Evolutionary conservation across 2,329 filamentous ascomycete genomes (phyloP).

Genomic region (Epichloe coenophiala): DNA sequence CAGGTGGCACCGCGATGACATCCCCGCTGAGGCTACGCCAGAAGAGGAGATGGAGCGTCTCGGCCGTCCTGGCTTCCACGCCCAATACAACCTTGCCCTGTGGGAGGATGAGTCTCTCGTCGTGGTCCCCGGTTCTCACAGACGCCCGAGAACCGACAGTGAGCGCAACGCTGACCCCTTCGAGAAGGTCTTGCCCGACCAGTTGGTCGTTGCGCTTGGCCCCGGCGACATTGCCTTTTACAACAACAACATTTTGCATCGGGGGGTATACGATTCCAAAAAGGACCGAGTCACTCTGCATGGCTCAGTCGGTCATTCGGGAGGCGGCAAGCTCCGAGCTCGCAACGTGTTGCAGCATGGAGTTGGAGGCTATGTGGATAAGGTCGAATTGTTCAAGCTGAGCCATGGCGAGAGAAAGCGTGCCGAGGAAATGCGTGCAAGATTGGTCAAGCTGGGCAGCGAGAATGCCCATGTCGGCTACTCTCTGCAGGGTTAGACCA

Average conservation of each 20-base stretch:
- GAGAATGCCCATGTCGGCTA: slow-evolving; percentile 50
- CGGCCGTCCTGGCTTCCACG: slow-evolving; percentile 50
- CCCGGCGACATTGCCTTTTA: slow-evolving; percentile 73
- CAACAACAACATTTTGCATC: slow-evolving; percentile 76
- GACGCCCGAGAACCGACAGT: slow-evolving; percentile 50
- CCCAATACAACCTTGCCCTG: slow-evolving; percentile 79
- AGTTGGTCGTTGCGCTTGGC: slow-evolving; percentile 51
- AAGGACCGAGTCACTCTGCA: slow-evolving; percentile 59
- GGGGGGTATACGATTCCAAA: slow-evolving; percentile 47
- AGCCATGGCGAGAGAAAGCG: slow-evolving; percentile 28
- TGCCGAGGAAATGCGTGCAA: slow-evolving; percentile 50
- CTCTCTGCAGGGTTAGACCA: slow-evolving; percentile 38
- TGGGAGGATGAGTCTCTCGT: slow-evolving; percentile 62
- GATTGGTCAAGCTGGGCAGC: slow-evolving; percentile 47
- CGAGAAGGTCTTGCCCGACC: slow-evolving; percentile 45
- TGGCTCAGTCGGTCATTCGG: slow-evolving; percentile 52
- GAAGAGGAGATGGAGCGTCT: slow-evolving; percentile 56
- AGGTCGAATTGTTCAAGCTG: slow-evolving; percentile 40
- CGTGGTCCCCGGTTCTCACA: slow-evolving; percentile 66
- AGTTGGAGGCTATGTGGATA: slow-evolving; percentile 50
- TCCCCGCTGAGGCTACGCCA: slow-evolving; percentile 48
- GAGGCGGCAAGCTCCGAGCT: slow-evolving; percentile 42
- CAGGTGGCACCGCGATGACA: slow-evolving; percentile 77
- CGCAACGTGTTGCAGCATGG: slow-evolving; percentile 67
- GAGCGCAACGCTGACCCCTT: slow-evolving; percentile 58